These are phyloP conservation scores for Pythium insidiosum DNA, from an alignment of 352 stramenopile species.

Conservation along the genomic window DNA sequence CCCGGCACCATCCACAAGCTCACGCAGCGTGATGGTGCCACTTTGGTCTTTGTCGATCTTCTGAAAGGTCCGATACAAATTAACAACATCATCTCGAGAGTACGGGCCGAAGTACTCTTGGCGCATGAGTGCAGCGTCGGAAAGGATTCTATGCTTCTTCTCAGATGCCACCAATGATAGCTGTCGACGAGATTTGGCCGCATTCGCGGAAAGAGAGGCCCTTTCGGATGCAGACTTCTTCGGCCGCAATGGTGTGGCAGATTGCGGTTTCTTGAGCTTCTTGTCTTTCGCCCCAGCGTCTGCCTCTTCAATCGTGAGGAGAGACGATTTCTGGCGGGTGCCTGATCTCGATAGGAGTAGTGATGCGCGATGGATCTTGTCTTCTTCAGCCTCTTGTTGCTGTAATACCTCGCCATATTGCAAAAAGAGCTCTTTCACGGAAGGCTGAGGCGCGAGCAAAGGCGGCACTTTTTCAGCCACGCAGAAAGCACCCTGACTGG, in stretches of 20 bases:
- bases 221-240: too few relatives aligned
- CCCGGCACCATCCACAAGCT: conserved; percentile 48
- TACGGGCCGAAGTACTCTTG: conserved; percentile 61
- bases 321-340: not conserved
- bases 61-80: conserved; percentile 65
- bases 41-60: conserved; percentile 67
- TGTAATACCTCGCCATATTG: too few relatives aligned
- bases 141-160: conserved; percentile 65
- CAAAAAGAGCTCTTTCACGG: conserved; percentile 29
- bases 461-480: too few relatives aligned
- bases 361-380: conserved; percentile 18
- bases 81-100: conserved; percentile 56
- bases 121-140: conserved; percentile 47
- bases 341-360: conserved; percentile 12
- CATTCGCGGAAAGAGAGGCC: too few relatives aligned
- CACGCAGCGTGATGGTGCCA: conserved; percentile 48
- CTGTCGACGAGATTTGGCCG: conserved; percentile 5
- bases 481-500: too few relatives aligned
- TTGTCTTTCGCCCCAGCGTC: too few relatives aligned
- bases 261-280: too few relatives aligned
- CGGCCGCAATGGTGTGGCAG: too few relatives aligned
- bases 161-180: too few relatives aligned
- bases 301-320: not conserved
- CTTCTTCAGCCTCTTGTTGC: conserved; percentile 20
- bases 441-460: conserved; percentile 8